Evolutionary conservation across 257 asterid species (phyloP).

Genomic region (Petrea volubilis): DNA sequence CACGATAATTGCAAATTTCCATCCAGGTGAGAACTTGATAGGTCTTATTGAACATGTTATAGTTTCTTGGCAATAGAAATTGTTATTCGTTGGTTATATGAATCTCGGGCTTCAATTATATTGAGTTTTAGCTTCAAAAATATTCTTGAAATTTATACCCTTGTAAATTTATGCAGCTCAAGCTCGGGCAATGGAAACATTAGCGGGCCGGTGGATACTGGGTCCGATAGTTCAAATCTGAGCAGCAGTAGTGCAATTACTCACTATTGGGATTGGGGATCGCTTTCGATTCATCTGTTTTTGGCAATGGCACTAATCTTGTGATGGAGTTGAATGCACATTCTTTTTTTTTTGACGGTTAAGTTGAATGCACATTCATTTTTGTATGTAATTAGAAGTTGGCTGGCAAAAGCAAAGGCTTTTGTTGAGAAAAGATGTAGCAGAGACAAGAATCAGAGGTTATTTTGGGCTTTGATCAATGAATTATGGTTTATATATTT

Average conservation of each 20-base stretch:
- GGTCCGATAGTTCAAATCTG: constrained; percentile 35
- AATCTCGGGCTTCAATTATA: no score
- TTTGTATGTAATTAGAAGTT: constrained; percentile 19
- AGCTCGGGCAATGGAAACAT: constrained; percentile 39
- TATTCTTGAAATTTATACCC: neutral
- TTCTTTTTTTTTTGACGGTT: no score
- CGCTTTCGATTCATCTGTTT: constrained; percentile 23
- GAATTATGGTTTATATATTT: constrained; percentile 2
- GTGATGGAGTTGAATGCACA: constrained; percentile 17
- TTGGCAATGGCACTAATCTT: constrained; percentile 26
- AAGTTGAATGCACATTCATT: neutral
- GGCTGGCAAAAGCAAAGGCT: constrained; percentile 17
- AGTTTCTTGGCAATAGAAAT: no score
- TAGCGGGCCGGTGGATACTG: constrained; percentile 37
- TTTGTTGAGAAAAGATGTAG: constrained; percentile 6
- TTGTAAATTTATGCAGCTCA: constrained; percentile 37
- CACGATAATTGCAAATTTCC: constrained; percentile 63
- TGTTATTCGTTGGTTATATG: no score
- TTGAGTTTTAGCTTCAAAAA: no score
- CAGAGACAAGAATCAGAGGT: neutral
- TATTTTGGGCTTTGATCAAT: constrained; percentile 4
- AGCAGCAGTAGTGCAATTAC: constrained; percentile 30
- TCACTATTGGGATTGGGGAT: constrained; percentile 24
- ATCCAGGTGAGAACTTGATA: constrained; percentile 57
- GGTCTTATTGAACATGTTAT: neutral